Percentiles rank a stretch among this genome's conserved stretches.
Evolutionary conservation across 2,329 filamentous ascomycete species (phyloP).

Genomic region (Ascochyta pisi): DNA sequence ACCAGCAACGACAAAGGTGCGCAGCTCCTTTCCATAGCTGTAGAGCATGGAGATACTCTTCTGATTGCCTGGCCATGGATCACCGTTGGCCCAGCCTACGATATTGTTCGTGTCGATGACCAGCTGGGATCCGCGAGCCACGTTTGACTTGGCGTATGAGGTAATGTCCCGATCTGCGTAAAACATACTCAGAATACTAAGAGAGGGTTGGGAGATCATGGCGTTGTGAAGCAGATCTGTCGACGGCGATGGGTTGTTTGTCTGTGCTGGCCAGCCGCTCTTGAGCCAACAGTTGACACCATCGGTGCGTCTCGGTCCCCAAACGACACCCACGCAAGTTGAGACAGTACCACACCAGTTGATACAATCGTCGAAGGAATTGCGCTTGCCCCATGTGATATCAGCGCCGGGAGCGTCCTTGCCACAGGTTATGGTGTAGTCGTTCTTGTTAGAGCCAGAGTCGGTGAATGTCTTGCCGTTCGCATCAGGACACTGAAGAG

Average conservation of each 20-base stretch:
- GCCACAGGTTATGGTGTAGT: constrained; percentile 8
- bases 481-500: background rate
- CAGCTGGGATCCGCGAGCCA: constrained; percentile 7
- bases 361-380: constrained; percentile 7
- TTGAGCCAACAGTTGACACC: constrained; percentile 9
- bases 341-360: constrained; percentile 13
- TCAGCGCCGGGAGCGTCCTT: constrained; percentile 5
- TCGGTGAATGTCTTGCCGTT: constrained; percentile 9
- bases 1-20: constrained; percentile 6
- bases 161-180: constrained; percentile 15
- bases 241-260: background rate
- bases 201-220: constrained; percentile 2
- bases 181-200: constrained; percentile 11
- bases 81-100: constrained; percentile 14
- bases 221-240: constrained; percentile 7
- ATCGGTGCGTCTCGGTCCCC: constrained; percentile 1
- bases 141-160: constrained; percentile 3
- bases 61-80: constrained; percentile 9
- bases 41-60: constrained; percentile 15
- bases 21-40: constrained; percentile 10
- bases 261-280: constrained; percentile 1
- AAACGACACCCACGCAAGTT: constrained; percentile 4
- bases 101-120: constrained; percentile 15
- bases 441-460: constrained; percentile 1
- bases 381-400: constrained; percentile 2